Conservation (phyloP, 768 basidiomycete genomes). For the Sporobolomyces roseus region DNA sequence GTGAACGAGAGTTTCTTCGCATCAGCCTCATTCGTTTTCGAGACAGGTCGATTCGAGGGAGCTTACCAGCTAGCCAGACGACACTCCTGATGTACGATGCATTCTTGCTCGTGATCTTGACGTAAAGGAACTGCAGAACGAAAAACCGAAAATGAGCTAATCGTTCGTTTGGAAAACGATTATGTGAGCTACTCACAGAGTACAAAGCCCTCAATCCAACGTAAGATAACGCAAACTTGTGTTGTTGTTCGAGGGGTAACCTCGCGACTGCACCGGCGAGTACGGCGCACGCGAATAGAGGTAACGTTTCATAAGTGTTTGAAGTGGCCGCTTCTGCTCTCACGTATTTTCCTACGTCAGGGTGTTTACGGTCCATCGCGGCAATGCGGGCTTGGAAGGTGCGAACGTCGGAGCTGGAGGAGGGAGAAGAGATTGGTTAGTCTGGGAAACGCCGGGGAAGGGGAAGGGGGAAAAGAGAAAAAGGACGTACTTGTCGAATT, state of each 20-base stretch:
- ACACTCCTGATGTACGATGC: not conserved
- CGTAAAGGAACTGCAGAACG: not conserved
- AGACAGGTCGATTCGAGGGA: not conserved
- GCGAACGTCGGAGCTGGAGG: conserved; percentile 12
- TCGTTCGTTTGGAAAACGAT: not conserved
- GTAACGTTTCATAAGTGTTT: conserved; percentile 14
- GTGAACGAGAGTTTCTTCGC: no score
- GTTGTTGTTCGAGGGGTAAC: conserved; percentile 7
- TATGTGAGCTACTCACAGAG: conserved; percentile 10
- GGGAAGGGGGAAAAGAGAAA: no score
- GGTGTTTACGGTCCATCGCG: conserved; percentile 12
- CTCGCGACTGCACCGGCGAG: conserved; percentile 14
- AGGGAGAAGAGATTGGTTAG: no score
- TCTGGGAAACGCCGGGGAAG: no score
- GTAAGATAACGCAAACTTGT: conserved; percentile 6
- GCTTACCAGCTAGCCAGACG: conserved; percentile 5
- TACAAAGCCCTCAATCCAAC: conserved; percentile 1
- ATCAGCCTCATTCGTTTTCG: no score
- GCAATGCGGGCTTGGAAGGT: conserved; percentile 10
- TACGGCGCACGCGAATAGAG: conserved; percentile 9
- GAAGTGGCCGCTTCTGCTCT: conserved; percentile 13
- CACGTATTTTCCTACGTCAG: conserved; percentile 10
- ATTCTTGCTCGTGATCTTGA: conserved; percentile 1
- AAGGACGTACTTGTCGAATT: conserved; percentile 9
- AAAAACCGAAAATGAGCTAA: no score